Evolutionary conservation across 2,329 filamentous ascomycete genomes (phyloP).

Genomic region (Cladosporium austrohemisphaericum): DNA sequence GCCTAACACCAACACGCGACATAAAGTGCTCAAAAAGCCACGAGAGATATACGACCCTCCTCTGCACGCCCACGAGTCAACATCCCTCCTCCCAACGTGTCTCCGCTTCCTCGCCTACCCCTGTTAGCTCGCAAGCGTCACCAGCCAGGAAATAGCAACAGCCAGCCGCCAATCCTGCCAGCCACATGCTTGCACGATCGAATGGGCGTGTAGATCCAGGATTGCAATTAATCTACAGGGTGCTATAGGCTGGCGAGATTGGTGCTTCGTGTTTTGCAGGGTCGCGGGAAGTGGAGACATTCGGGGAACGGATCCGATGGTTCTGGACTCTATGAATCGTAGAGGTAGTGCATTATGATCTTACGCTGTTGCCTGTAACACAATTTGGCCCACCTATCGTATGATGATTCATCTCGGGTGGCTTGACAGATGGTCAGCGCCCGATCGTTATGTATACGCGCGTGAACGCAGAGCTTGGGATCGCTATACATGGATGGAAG

Average conservation of each 20-base stretch:
- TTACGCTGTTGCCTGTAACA: neutral
- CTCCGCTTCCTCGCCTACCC: too few relatives aligned
- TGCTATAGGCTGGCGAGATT: too few relatives aligned
- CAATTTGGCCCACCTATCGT: too few relatives aligned
- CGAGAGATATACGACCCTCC: neutral
- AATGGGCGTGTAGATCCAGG: neutral
- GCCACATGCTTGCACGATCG: neutral
- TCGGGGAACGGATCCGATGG: neutral
- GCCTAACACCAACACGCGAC: conserved; percentile 2
- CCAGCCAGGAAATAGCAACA: neutral
- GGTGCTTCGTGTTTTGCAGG: too few relatives aligned
- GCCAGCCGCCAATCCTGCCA: neutral
- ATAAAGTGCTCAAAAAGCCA: neutral
- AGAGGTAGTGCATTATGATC: neutral
- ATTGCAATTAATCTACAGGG: neutral
- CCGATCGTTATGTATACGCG: too few relatives aligned
- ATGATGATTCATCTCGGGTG: too few relatives aligned
- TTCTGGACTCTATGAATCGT: neutral
- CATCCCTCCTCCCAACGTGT: neutral
- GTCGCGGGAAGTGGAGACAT: conserved; percentile 3
- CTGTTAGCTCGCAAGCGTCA: neutral
- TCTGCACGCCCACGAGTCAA: conserved; percentile 1
- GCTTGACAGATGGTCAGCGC: too few relatives aligned
- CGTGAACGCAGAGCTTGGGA: too few relatives aligned
- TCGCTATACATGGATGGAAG: too few relatives aligned